A percentile compares a stretch with the other conserved stretches of the same genome.
phyloP scores from a whole-genome alignment of 306 rosid genomes.

The Dryas octopetala region DNA sequence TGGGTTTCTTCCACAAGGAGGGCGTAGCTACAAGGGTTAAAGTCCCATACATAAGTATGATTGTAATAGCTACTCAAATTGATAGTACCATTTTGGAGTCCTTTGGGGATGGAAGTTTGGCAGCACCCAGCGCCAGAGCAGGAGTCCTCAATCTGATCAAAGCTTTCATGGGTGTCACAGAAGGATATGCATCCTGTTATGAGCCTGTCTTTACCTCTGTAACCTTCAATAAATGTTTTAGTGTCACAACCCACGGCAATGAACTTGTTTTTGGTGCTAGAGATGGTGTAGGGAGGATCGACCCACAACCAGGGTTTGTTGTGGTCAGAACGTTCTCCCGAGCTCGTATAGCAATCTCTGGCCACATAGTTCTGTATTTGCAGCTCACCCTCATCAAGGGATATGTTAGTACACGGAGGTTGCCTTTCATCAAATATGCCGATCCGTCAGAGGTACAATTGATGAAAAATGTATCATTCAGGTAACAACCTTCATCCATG shows the following conservation, averaged over 20 bases:
- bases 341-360: slow-evolving; percentile 13
- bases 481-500: slow-evolving; percentile 1
- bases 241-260: slow-evolving; percentile 25
- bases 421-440: not conserved
- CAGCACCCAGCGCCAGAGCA: slow-evolving; percentile 9
- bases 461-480: not conserved
- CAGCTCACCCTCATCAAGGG: slow-evolving; percentile 3
- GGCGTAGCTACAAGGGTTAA: not conserved
- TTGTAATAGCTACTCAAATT: not conserved
- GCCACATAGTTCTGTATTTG: slow-evolving; percentile 17
- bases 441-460: too few species aligned
- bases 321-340: not conserved
- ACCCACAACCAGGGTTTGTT: not conserved
- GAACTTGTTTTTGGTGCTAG: slow-evolving; percentile 19
- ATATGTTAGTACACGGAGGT: slow-evolving; percentile 7
- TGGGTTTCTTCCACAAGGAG: slow-evolving; percentile 5
- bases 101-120: not conserved
- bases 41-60: slow-evolving; percentile 3
- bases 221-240: not conserved
- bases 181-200: slow-evolving; percentile 16
- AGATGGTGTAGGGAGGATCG: too few species aligned
- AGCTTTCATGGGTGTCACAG: not conserved
- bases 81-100: slow-evolving; percentile 5
- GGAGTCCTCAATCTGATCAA: not conserved
- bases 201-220: not conserved